Evolutionary conservation across 2,329 filamentous ascomycete genomes (phyloP), one percentile per base, ranked within the genome.

Genomic region (Pleurostoma richardsiae): DNA sequence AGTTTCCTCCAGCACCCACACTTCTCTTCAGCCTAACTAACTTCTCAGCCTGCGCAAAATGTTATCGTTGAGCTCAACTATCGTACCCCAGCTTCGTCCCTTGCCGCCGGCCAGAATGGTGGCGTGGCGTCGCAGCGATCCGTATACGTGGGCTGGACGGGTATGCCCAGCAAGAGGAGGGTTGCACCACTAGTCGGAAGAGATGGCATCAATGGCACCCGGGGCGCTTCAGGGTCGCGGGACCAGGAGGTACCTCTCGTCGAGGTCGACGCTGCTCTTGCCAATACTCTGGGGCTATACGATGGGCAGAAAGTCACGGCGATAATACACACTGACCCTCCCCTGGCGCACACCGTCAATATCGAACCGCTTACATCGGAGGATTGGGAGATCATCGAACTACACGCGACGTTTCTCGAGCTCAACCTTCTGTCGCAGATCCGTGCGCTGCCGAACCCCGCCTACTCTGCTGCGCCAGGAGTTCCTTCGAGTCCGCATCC

Each of bases 351-450:
- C 65, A 97, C 91, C 2, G 86, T 99, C 66, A 90, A 96, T 62
- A 97, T 99, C 57, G 95, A 99, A 64, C 94, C 94, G 31, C 70
- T 97, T 58, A 97, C 94, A 0, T 83, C 92, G 2, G 90, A 95
- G 49, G 94, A 99, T 63, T 99, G 94, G 94, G 94, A 99, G 68
- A 95, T 97, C 59, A 97, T 99, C 57, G 94, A 99, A 67, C 74
- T 99, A 2, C 94, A 99, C 71, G 94, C 94, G 4, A 94, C 86
- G 11, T 99, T 97, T 61, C 75, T 99, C 43, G 94, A 99, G 62
- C 76, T 96, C 54, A 97, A 99, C 65, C 83, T 99, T 44, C 75
- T 96, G 30, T 88, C 86, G 40, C 94, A 99, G 70, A 91, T 99
- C 56, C 86, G 94, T 58, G 92, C 92, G 19, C 74, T 99, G 27